Evolutionary conservation across 805 yeast genomes (phyloP), one percentile per base, ranked within the genome.

Genomic region (Wickerhamiella hasegawae): DNA sequence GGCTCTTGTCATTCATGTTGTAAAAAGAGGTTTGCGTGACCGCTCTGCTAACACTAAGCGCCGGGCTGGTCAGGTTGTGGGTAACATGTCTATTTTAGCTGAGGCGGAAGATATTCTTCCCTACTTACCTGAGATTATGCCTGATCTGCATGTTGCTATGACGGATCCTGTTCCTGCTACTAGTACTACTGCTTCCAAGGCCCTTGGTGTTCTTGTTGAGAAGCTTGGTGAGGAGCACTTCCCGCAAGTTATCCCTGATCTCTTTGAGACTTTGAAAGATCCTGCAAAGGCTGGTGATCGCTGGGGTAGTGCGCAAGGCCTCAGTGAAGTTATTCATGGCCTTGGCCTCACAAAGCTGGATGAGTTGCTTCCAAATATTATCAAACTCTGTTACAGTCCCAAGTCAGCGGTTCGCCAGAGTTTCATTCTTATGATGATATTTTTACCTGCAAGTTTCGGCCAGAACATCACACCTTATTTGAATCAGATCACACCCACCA

Each of bases 151-250:
- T 55, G 65, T 70, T 29, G 93, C 97, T 4, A 87, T 90, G 94
- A 95, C 92, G 34, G 99, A 90, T 48, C 98, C 98, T 1, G 98
- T 90, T 35, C 94, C 97, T 22, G 81, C 75, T 28, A 90, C 99
- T 0, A 73, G 97, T 54, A 92, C 97, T 1, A 90, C 95, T 16
- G 97, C 97, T 18, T 85, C 96, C 16, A 74, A 96, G 58, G 98
- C 98, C 0, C 62, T 90, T 34, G 99, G 99, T 46, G 83, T 96
- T 0, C 65, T 90, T 42, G 95, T 92, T 32, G 97, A 90, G 55
- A 87, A 85, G 54, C 65, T 90, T 28, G 99, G 99, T 37, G 99
- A 90, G 58, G 94, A 82, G 32, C 76, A 73, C 46, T 85, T 90
- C 82, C 96, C 98, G 24, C 79, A 71, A 27, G 72, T 90, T 53